A percentile compares a stretch with the other conserved stretches of the same genome.
phyloP scores from a whole-genome alignment of 148 eudicot genomes.

The Rhododendron molle region DNA sequence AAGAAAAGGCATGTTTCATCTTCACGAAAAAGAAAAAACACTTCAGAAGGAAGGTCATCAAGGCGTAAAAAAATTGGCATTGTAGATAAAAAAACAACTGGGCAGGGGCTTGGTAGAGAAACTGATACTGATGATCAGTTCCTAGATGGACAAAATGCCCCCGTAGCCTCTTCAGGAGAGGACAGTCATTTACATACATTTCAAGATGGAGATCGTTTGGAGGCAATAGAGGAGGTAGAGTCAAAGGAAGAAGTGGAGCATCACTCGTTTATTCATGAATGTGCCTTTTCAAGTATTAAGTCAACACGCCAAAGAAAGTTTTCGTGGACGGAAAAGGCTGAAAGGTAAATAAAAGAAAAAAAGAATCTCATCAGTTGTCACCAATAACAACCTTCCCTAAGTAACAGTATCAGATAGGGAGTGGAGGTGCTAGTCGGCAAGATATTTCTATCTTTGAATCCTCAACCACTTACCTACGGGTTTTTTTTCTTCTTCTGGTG shows the following conservation, averaged over 20 bases:
- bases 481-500: not conserved
- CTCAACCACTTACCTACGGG: not conserved
- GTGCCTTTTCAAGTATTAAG: slow-evolving; percentile 51
- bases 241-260: slow-evolving; percentile 33
- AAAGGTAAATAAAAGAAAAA: slow-evolving; percentile 49
- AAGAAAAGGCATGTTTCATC: slow-evolving; percentile 22
- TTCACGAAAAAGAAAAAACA: slow-evolving; percentile 51
- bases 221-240: slow-evolving; percentile 29
- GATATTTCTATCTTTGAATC: not conserved
- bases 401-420: not conserved
- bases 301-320: slow-evolving; percentile 49
- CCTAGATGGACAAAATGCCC: slow-evolving; percentile 16
- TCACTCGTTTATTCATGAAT: slow-evolving; percentile 36
- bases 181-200: slow-evolving; percentile 23
- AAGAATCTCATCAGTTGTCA: not conserved
- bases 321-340: slow-evolving; percentile 77
- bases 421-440: not conserved
- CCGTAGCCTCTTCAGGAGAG: slow-evolving; percentile 15
- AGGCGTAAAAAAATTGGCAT: slow-evolving; percentile 23
- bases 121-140: slow-evolving; percentile 17
- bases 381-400: not conserved
- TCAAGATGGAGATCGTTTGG: slow-evolving; percentile 26
- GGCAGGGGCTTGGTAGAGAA: slow-evolving; percentile 2
- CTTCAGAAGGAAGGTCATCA: slow-evolving; percentile 30
- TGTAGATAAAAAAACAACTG: slow-evolving; percentile 28